Evolutionary conservation across 495 filamentous ascomycete genomes (phyloP).

Genomic region (Neurospora africana): DNA sequence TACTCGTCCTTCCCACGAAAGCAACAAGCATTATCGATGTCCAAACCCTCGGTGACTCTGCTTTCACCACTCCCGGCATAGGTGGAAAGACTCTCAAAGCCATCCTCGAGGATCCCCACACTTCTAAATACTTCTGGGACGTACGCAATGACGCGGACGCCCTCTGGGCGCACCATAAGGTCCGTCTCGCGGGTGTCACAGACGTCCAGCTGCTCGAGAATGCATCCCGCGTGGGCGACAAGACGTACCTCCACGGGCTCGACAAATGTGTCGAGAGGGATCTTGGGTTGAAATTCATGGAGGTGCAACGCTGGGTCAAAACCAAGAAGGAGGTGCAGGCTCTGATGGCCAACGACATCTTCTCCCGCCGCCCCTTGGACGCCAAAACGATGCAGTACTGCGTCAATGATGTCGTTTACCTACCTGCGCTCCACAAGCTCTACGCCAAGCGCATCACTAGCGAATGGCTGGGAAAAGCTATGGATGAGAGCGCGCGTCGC

Average conservation of each 20-base stretch:
- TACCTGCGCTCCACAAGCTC: neutral
- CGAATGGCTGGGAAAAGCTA: neutral
- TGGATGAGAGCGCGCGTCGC: neutral
- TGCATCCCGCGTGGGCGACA: conserved; percentile 21
- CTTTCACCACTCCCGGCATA: conserved; percentile 30
- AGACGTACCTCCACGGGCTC: conserved; percentile 27
- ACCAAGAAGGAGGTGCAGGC: neutral
- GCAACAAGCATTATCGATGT: conserved; percentile 41
- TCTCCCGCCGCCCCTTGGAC: neutral
- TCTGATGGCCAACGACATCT: neutral
- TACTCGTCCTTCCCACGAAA: conserved; percentile 15
- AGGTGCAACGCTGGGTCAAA: neutral
- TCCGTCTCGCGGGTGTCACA: conserved; percentile 30
- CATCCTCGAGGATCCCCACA: conserved; percentile 37
- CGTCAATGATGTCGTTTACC: neutral
- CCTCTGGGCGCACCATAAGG: conserved; percentile 33
- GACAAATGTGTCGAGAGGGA: conserved; percentile 33
- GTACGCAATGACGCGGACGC: conserved; percentile 49
- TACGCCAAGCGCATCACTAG: neutral
- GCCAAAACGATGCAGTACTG: neutral
- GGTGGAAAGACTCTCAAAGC: conserved; percentile 30
- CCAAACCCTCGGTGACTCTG: conserved; percentile 27
- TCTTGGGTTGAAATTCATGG: neutral
- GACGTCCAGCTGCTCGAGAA: conserved; percentile 51
- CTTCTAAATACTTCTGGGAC: conserved; percentile 46